Evolutionary conservation across 495 filamentous ascomycete species (phyloP).

Genomic region (Tuber calosporum): DNA sequence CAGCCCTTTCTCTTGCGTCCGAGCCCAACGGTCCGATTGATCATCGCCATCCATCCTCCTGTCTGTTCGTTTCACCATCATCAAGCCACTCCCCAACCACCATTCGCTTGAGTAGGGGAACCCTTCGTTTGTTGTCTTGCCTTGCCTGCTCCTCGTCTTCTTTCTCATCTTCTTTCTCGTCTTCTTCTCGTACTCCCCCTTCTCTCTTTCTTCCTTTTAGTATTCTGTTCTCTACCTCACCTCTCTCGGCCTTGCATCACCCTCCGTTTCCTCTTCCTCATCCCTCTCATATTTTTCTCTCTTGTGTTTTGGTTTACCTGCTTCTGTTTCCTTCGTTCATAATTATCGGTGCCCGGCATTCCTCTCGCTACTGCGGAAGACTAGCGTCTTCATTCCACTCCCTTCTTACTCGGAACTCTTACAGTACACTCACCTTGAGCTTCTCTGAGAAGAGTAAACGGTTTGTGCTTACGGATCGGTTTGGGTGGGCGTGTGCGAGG

Average conservation of each 20-base stretch:
- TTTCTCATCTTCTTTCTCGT: constrained; percentile 17
- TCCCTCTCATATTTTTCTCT: constrained; percentile 23
- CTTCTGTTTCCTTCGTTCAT: constrained; percentile 12
- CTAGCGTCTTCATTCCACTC: background rate
- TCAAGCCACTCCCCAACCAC: constrained; percentile 28
- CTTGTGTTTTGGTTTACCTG: constrained; percentile 17
- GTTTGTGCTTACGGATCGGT: background rate
- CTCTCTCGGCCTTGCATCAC: background rate
- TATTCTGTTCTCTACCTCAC: constrained; percentile 16
- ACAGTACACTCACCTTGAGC: background rate
- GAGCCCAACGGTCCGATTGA: constrained; percentile 30
- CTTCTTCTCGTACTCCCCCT: constrained; percentile 15
- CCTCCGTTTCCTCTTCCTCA: constrained; percentile 12
- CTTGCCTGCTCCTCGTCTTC: no score
- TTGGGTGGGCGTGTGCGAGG: background rate
- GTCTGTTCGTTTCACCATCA: constrained; percentile 31
- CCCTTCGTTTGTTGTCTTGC: constrained; percentile 15
- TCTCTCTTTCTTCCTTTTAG: constrained; percentile 7
- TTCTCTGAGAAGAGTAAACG: background rate
- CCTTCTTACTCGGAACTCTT: background rate
- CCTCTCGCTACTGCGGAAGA: constrained; percentile 4
- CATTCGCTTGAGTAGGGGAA: constrained; percentile 20
- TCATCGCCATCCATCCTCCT: constrained; percentile 22
- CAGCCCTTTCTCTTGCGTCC: constrained; percentile 10
- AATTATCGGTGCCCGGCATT: constrained; percentile 12